phyloP scores from a whole-genome alignment of 2,329 filamentous ascomycete genomes.

The Aspergillus fumigatus region DNA sequence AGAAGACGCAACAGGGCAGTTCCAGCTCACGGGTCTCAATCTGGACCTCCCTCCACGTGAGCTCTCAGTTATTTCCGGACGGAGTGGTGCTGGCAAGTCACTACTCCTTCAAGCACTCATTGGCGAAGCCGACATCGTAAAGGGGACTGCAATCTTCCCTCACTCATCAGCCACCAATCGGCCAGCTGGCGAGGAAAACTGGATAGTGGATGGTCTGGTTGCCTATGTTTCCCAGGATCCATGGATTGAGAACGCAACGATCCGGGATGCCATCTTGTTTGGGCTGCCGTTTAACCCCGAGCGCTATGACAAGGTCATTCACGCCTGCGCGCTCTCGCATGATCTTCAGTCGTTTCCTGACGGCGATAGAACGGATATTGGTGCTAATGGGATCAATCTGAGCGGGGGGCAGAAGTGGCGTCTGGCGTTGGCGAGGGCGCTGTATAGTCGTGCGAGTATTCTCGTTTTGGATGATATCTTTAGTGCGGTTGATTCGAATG shows the following conservation, averaged over 20 bases:
- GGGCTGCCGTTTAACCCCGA: constrained; percentile 62
- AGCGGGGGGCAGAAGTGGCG: constrained; percentile 79
- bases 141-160: constrained; percentile 55
- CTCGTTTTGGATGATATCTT: constrained; percentile 77
- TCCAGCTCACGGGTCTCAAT: constrained; percentile 61
- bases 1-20: constrained; percentile 50
- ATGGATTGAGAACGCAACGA: constrained; percentile 74
- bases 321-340: constrained; percentile 66
- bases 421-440: constrained; percentile 68
- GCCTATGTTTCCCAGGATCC: constrained; percentile 72
- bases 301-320: constrained; percentile 63
- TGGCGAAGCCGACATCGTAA: constrained; percentile 66
- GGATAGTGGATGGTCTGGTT: constrained; percentile 68
- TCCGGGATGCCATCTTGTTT: constrained; percentile 71
- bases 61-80: constrained; percentile 69
- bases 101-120: constrained; percentile 67
- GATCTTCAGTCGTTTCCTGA: constrained; percentile 69
- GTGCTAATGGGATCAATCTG: constrained; percentile 74
- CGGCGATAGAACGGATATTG: constrained; percentile 71
- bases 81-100: constrained; percentile 73
- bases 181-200: constrained; percentile 54
- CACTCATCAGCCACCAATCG: constrained; percentile 56
- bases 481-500: constrained; percentile 71
- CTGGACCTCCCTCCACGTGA: constrained; percentile 63
- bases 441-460: constrained; percentile 73